Evolutionary conservation across 371 early-diverging fungal genomes (phyloP).

Genomic region (Mucor plumbeus): DNA sequence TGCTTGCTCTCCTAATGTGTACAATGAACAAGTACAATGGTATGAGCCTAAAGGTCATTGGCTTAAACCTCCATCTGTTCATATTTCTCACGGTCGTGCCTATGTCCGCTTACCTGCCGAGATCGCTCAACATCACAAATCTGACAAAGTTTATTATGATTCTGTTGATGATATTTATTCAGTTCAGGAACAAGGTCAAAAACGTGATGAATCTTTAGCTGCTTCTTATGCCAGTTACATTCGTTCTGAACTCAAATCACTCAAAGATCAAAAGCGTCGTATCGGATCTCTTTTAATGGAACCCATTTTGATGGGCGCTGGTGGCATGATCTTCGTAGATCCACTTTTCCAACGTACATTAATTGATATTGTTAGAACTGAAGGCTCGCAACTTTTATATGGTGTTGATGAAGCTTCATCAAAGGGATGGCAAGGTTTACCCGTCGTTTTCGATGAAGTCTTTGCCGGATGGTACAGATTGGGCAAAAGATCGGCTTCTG

Average conservation of each 20-base stretch:
- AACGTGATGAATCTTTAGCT: conserved; percentile 30
- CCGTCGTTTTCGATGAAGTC: conserved; percentile 86
- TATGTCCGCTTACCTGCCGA: conserved; percentile 50
- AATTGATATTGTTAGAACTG: conserved; percentile 62
- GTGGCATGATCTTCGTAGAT: conserved; percentile 86
- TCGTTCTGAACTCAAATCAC: conserved; percentile 41
- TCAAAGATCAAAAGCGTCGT: conserved; percentile 54
- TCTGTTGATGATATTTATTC: conserved; percentile 46
- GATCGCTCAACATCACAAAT: conserved; percentile 18
- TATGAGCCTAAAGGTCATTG: conserved; percentile 78
- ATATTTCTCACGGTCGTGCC: conserved; percentile 63
- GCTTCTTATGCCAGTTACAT: conserved; percentile 58
- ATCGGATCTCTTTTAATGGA: conserved; percentile 83
- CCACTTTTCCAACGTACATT: conserved; percentile 79
- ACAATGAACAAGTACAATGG: conserved; percentile 81
- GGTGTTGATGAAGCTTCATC: conserved; percentile 18
- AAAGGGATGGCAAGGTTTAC: conserved; percentile 63
- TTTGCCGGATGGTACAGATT: conserved; percentile 84
- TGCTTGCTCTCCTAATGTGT: conserved; percentile 77
- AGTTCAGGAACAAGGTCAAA: conserved; percentile 27
- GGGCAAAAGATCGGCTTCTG: conserved; percentile 67
- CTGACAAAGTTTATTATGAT: conserved; percentile 30
- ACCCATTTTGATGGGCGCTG: conserved; percentile 82
- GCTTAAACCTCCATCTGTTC: conserved; percentile 76
- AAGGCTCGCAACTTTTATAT: conserved; percentile 48